A percentile compares a stretch with the other conserved stretches of the same genome.
These are phyloP conservation scores for Neofusicoccum kwambonambiense DNA, from an alignment of 2,329 filamentous ascomycete genomes.

Conservation along the genomic window DNA sequence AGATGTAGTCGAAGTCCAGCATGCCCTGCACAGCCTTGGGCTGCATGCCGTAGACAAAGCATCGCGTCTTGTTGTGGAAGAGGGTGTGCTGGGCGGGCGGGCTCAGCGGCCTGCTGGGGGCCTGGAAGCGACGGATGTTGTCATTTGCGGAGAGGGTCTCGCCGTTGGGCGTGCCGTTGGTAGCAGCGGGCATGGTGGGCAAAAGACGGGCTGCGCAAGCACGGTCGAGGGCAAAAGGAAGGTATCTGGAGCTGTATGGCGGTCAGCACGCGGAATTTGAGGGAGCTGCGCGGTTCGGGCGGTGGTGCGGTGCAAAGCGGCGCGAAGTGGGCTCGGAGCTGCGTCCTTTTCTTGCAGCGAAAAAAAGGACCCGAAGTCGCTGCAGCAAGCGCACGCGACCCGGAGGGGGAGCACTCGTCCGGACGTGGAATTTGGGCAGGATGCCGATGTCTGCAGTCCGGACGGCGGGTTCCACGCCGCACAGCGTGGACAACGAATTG, in stretches of 20 bases:
- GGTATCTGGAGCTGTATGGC: slow-evolving; percentile 2
- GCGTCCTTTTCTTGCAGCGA: neutral
- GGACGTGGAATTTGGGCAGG: neutral
- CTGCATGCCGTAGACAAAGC: slow-evolving; percentile 99
- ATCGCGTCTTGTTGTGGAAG: slow-evolving; percentile 99
- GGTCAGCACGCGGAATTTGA: slow-evolving; percentile 1
- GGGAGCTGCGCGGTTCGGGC: neutral
- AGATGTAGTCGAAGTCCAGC: slow-evolving; percentile 99
- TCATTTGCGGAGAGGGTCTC: slow-evolving; percentile 76
- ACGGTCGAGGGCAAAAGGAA: neutral
- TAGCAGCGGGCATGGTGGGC: slow-evolving; percentile 45
- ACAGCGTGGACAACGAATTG: neutral
- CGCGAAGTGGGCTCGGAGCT: slow-evolving; percentile 11
- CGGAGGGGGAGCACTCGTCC: neutral
- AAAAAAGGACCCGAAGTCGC: neutral
- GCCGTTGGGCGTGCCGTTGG: slow-evolving; percentile 31
- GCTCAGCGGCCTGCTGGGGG: slow-evolving; percentile 88
- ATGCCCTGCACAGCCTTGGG: slow-evolving; percentile 66
- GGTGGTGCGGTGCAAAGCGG: neutral
- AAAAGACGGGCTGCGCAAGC: slow-evolving; percentile 6
- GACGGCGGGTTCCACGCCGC: neutral
- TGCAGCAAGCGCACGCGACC: neutral
- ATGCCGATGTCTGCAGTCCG: neutral
- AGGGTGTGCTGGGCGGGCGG: slow-evolving; percentile 84
- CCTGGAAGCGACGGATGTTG: slow-evolving; percentile 95